Conservation (phyloP, 331 rosid species). For the Quercus tomentella region DNA sequence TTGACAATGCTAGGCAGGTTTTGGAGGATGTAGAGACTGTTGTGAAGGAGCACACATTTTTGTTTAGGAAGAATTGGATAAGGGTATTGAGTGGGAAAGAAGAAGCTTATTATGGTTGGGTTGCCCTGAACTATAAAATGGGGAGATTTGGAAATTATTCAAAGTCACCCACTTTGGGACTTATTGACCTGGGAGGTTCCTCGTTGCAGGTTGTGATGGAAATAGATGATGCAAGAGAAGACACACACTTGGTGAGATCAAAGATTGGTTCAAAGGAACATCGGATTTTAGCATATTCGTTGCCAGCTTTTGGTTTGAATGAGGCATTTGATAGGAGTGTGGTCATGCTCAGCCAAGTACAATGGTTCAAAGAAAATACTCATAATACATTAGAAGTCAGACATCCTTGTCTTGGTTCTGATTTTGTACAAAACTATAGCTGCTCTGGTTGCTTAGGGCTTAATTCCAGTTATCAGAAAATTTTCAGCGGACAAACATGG, state of each 20-base stretch:
- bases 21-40: conserved; percentile 55
- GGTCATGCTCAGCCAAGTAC: conserved; percentile 39
- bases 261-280: conserved; percentile 47
- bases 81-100: conserved; percentile 83
- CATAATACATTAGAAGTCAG: conserved; percentile 31
- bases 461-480: conserved; percentile 18
- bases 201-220: conserved; percentile 76
- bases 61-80: conserved; percentile 53
- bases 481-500: conserved; percentile 15
- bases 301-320: conserved; percentile 72
- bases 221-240: conserved; percentile 35
- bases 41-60: conserved; percentile 40
- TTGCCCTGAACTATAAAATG: conserved; percentile 77
- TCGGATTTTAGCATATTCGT: conserved; percentile 45
- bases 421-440: conserved; percentile 48
- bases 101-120: conserved; percentile 92
- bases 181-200: conserved; percentile 87
- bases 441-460: conserved; percentile 51
- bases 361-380: conserved; percentile 16
- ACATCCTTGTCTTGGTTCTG: conserved; percentile 66
- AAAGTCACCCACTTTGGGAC: conserved; percentile 53
- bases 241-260: conserved; percentile 39
- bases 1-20: conserved; percentile 33
- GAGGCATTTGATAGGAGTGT: conserved; percentile 83
- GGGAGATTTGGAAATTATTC: conserved; percentile 37